A percentile compares a stretch with the other conserved stretches of the same genome.
Evolutionary conservation across 257 asterid species (phyloP).

Genomic region (Henckelia pumila): DNA sequence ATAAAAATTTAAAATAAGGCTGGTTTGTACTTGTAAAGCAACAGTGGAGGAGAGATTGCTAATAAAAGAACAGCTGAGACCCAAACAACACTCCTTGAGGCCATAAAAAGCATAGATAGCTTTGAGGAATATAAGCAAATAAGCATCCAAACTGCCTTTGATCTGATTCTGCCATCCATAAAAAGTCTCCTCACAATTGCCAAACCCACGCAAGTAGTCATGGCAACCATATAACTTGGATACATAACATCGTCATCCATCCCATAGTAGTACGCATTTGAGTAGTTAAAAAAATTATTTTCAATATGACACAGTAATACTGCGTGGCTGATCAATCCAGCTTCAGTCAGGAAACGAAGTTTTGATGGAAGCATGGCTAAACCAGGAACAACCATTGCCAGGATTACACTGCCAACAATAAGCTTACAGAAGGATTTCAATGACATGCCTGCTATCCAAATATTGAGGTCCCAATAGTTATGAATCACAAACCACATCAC

Average conservation of each 20-base stretch:
- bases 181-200: slow-evolving; percentile 90
- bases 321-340: slow-evolving; percentile 82
- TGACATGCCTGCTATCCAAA: slow-evolving; percentile 99
- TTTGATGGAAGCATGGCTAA: slow-evolving; percentile 85
- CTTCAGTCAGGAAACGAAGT: slow-evolving; percentile 68
- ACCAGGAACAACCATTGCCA: slow-evolving; percentile 95
- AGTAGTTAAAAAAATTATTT: slow-evolving; percentile 78
- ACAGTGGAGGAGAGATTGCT: slow-evolving; percentile 94
- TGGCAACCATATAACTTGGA: slow-evolving; percentile 93
- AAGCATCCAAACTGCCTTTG: slow-evolving; percentile 90
- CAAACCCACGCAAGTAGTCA: slow-evolving; percentile 84
- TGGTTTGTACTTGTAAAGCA: slow-evolving; percentile 76
- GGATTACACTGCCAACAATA: slow-evolving; percentile 81
- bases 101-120: slow-evolving; percentile 83
- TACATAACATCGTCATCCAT: slow-evolving; percentile 96
- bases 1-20: slow-evolving; percentile 21
- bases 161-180: slow-evolving; percentile 70
- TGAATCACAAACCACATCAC: slow-evolving; percentile 95
- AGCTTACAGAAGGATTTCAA: slow-evolving; percentile 94
- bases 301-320: slow-evolving; percentile 84
- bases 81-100: slow-evolving; percentile 89
- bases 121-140: slow-evolving; percentile 82
- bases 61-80: slow-evolving; percentile 83
- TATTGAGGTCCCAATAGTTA: slow-evolving; percentile 95
- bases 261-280: slow-evolving; percentile 87